Evolutionary conservation across 441 rosid genomes (phyloP).

Genomic region (Populus hybrid): DNA sequence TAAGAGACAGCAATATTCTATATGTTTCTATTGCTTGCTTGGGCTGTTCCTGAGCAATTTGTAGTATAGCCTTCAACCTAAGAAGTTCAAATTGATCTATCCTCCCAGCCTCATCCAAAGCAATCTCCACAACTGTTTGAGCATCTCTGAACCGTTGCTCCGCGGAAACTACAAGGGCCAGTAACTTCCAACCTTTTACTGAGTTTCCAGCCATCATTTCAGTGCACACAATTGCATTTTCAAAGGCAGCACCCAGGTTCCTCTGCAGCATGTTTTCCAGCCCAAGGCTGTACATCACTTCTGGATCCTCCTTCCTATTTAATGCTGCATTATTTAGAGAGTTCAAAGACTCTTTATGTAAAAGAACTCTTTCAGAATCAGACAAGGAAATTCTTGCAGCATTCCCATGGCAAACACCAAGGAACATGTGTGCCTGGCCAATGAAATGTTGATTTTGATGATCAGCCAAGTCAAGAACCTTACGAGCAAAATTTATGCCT

Average conservation of each 20-base stretch:
- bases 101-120: constrained; percentile 69
- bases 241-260: constrained; percentile 68
- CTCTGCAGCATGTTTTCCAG: constrained; percentile 81
- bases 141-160: constrained; percentile 73
- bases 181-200: constrained; percentile 68
- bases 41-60: constrained; percentile 74
- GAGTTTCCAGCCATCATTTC: constrained; percentile 52
- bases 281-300: constrained; percentile 52
- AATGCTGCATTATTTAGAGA: constrained; percentile 59
- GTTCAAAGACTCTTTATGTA: constrained; percentile 57
- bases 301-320: constrained; percentile 49
- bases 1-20: constrained; percentile 60
- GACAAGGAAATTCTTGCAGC: constrained; percentile 69
- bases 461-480: constrained; percentile 39
- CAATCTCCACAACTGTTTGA: constrained; percentile 59
- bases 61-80: constrained; percentile 74
- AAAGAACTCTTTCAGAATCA: constrained; percentile 58
- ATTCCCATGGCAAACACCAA: constrained; percentile 76
- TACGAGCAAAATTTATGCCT: constrained; percentile 61
- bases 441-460: constrained; percentile 44
- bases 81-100: constrained; percentile 70
- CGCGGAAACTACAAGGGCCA: constrained; percentile 69
- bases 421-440: constrained; percentile 61
- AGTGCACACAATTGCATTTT: constrained; percentile 53
- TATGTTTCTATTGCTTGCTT: constrained; percentile 87